Percentiles rank a stretch among this genome's conserved stretches.
Conservation (phyloP, 176 grass and related monocot species). For the Raddia guianensis region DNA sequence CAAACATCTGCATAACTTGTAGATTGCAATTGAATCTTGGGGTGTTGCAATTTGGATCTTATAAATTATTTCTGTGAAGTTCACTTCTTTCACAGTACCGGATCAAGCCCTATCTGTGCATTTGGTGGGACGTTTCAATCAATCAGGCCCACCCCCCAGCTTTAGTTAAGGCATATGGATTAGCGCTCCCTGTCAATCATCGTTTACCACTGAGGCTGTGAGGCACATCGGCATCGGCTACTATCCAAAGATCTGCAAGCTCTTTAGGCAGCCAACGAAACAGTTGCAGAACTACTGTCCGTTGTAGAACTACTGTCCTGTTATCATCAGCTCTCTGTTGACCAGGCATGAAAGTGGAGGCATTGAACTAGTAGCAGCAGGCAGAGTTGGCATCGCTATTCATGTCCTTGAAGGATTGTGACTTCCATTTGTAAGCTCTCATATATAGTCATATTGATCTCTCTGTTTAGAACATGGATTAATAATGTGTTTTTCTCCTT, state of each 20-base stretch:
- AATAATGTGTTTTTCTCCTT: not conserved
- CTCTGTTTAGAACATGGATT: not conserved
- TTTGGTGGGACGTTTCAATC: not conserved
- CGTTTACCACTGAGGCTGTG: not conserved
- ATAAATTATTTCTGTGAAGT: not conserved
- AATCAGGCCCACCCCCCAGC: not conserved
- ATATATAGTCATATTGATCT: not conserved
- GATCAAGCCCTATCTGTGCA: not conserved
- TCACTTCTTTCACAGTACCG: not conserved
- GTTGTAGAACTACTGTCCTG: too few relatives aligned
- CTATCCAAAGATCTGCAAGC: not conserved
- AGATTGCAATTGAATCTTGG: too few relatives aligned
- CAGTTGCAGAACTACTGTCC: not conserved
- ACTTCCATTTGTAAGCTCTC: not conserved
- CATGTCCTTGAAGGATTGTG: not conserved
- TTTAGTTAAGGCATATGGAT: not conserved
- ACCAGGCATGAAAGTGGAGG: too few relatives aligned
- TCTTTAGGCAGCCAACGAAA: not conserved
- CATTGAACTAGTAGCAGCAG: not conserved
- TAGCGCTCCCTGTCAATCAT: not conserved
- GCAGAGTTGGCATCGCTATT: not conserved
- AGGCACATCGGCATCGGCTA: too few relatives aligned
- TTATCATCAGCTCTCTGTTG: too few relatives aligned
- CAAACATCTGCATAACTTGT: too few relatives aligned
- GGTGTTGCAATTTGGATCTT: not conserved